Base-by-base conservation (phyloP, 2,329 filamentous ascomycete genomes). In the Ascochyta pisi region DNA sequence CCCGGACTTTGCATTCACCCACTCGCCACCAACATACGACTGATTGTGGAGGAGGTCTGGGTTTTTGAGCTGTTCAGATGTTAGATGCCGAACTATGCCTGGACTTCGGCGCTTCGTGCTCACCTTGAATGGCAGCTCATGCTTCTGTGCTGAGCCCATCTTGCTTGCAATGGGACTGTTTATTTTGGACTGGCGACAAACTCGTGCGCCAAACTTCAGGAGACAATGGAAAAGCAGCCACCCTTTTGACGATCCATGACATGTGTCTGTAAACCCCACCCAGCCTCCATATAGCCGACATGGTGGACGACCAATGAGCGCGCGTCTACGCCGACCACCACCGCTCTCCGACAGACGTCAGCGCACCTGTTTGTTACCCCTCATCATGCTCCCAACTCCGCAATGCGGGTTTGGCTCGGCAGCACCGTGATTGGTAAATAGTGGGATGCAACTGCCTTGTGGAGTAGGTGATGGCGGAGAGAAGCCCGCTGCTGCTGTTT, bases 1-100 rank as follows among this genome's bases (percentile, higher is more conserved):
- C 50, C 82, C 82, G 3, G 83, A 84, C 65, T 82, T 83, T 3
- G 83, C 77, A 61, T 82, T 81, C 34, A 82, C 74, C 82, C 83
- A 86, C 64, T 83, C 64, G n/a, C 83, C 83, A 54, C 81, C 71
- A 35, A 86, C 77, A 55, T 83, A 81, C 1, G 82, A 83, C 57
- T 83, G 72, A 50, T 83, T 80, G 47, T 80, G 80, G 67, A 86
- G 82, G n/a, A 86, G 66, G 23, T 81, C 78, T 10, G 81, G 76
- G 57, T 83, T 80, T 67, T 83, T 83, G 58, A 86, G 77, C 79
- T 84, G 49, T 15, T 6, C n/a, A 5, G 8, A 35, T 15, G 54
- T 63, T 49, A 63, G 47, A 15, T n/a, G 13, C n/a, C 15, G 7
- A 31, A 4, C 12, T 26, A 12, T 4, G 5, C n/a, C 27, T 15